These are phyloP conservation scores for Termitomyces sp. DNA, from an alignment of 768 basidiomycete species.

Conservation along the genomic window DNA sequence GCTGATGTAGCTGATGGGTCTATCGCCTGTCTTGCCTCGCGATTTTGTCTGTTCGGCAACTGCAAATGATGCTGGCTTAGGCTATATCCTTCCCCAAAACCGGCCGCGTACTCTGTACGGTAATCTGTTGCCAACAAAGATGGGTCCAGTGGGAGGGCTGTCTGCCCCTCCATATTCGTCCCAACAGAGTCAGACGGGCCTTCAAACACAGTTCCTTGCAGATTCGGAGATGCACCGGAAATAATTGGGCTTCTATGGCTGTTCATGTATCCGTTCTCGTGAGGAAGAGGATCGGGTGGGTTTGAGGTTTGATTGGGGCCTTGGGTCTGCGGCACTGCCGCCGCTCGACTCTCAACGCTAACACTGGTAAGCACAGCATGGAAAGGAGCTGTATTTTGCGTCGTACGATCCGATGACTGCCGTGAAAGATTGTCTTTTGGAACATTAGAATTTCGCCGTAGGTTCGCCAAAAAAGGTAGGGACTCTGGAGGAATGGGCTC, in stretches of 20 bases:
- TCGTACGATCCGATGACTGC: neutral
- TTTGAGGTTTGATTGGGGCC: neutral
- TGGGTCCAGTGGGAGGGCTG: conserved; percentile 12
- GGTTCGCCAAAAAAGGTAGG: conserved; percentile 33
- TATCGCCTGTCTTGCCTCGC: neutral
- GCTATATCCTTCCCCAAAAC: conserved; percentile 20
- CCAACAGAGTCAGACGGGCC: neutral
- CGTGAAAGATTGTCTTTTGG: neutral
- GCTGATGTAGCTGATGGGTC: neutral
- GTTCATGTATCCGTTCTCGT: neutral
- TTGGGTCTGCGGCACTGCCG: neutral
- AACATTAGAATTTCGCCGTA: conserved; percentile 1
- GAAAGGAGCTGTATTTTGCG: neutral
- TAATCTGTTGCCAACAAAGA: conserved; percentile 18
- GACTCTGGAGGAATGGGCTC: conserved; percentile 42
- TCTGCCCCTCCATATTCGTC: neutral
- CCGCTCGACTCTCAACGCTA: neutral
- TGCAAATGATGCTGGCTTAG: neutral
- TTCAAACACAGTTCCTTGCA: conserved; percentile 14
- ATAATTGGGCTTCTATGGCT: conserved; percentile 23
- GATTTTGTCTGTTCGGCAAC: neutral
- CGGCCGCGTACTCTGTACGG: conserved; percentile 19
- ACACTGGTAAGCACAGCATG: neutral
- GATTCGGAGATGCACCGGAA: conserved; percentile 24
- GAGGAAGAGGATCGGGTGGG: neutral